Evolutionary conservation across 805 yeast genomes (phyloP), one percentile per base, ranked within the genome.

Genomic region (Sporopachydermia quercuum): DNA sequence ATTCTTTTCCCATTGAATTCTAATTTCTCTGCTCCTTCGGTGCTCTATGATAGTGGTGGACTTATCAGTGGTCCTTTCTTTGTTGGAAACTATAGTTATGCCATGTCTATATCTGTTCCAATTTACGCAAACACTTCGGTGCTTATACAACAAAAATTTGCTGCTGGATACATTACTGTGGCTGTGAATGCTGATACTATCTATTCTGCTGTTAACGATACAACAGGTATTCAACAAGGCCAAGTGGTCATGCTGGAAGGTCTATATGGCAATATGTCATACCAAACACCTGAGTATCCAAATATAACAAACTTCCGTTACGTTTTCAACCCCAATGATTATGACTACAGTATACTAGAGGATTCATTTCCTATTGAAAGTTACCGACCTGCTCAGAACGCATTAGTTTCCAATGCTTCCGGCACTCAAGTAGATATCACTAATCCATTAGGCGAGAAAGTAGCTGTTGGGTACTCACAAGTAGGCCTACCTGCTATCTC

Each of bases 91-190:
- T 47, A 62, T 1, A 43, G 64, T 1, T 78, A 69, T 49, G 68
- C 74, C 47, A 62, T 83, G 68, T 83, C 94, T 1, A 61, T 86
- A 58, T 80, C 95, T 0, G 48, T 84, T 3, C 91, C 95, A 0
- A 69, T 86, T 2, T 77, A 67, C 49, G 71, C 84, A 14, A 78
- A 80, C 47, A 66, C 77, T n/a, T 78, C 93, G 2, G 77, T 82
- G 16, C 58, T 77, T 35, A 58, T 78, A 16, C 58, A 66, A n/a
- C 61, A 66, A 13, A 75, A 79, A 3, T 65, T 70, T 16, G 61
- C 82, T 4, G 68, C 76, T 2, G 95, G 95, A 0, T 86, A 74
- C 54, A 49, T 85, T 34, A 70, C 91, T 0, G 71, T 82, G 13
- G 56, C 71, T 1, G 57, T 72, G 56, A 57, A 63, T 38, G 74